A percentile compares a stretch with the other conserved stretches of the same genome.
Conservation (phyloP, 2,329 filamentous ascomycete genomes). For the Curvularia hawaiiensis region DNA sequence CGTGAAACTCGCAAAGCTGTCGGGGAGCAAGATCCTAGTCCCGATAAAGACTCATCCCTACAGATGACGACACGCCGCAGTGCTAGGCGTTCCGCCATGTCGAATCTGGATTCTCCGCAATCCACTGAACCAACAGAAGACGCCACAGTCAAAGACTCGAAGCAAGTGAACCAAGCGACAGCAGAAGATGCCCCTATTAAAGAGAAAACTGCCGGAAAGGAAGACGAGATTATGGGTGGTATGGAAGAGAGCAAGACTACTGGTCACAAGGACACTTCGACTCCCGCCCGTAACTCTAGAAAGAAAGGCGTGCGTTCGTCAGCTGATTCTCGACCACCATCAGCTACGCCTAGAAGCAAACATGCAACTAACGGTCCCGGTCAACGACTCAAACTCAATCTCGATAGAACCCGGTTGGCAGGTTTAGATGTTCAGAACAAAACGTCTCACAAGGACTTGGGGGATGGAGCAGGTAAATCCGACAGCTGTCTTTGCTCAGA, state of each 20-base stretch:
- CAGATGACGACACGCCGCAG: conserved; percentile 21
- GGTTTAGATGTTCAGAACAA: neutral
- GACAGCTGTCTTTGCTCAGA: neutral
- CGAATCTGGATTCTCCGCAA: neutral
- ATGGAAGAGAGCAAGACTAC: neutral
- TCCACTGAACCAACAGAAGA: neutral
- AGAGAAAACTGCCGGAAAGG: neutral
- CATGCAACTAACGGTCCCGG: neutral
- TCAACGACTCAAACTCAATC: neutral
- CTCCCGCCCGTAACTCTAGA: neutral
- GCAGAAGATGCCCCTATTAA: neutral
- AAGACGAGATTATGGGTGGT: conserved; percentile 1
- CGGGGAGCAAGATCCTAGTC: neutral
- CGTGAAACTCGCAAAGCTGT: neutral
- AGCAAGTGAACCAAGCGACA: neutral
- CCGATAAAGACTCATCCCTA: neutral
- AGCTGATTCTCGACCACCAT: neutral
- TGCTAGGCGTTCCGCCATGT: conserved; percentile 17
- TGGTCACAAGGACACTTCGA: neutral
- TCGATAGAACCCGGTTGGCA: neutral
- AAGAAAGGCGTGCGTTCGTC: neutral
- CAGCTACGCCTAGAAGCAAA: neutral
- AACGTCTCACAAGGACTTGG: neutral
- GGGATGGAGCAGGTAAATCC: neutral
- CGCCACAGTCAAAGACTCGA: neutral